A percentile compares a stretch with the other conserved stretches of the same genome.
Conservation (phyloP, 495 filamentous ascomycete species). For the Aspergillus incahuasiensis region DNA sequence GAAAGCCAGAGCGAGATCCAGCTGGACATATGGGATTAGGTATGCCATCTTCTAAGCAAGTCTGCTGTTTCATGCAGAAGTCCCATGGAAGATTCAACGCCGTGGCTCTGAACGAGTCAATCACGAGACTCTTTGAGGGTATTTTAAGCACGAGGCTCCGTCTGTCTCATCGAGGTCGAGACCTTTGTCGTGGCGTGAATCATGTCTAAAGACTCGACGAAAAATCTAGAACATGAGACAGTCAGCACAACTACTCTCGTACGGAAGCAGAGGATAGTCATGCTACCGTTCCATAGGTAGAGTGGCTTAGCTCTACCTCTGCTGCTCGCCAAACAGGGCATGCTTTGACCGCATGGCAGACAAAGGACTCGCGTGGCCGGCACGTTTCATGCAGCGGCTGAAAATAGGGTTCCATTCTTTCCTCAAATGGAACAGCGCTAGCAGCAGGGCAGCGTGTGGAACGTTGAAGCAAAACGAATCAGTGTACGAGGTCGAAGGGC, state of each 20-base stretch:
- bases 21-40: not conserved
- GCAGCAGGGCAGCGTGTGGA: no score
- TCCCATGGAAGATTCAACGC: not conserved
- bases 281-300: not conserved
- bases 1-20: not conserved
- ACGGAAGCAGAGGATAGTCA: not conserved
- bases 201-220: not conserved
- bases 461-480: not conserved
- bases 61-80: not conserved
- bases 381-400: not conserved
- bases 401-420: not conserved
- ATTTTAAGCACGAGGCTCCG: not conserved
- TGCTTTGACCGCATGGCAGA: not conserved
- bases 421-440: not conserved
- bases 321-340: not conserved
- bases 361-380: not conserved
- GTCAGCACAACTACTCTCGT: not conserved
- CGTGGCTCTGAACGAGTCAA: not conserved
- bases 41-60: not conserved
- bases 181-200: not conserved
- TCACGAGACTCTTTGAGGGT: conserved; percentile 1
- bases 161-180: not conserved
- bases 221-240: not conserved
- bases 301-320: not conserved
- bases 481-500: not conserved